These are phyloP conservation scores for Coccomyxa subellipsoidea DNA, from an alignment of 163 green algal genomes.

Conservation along the genomic window DNA sequence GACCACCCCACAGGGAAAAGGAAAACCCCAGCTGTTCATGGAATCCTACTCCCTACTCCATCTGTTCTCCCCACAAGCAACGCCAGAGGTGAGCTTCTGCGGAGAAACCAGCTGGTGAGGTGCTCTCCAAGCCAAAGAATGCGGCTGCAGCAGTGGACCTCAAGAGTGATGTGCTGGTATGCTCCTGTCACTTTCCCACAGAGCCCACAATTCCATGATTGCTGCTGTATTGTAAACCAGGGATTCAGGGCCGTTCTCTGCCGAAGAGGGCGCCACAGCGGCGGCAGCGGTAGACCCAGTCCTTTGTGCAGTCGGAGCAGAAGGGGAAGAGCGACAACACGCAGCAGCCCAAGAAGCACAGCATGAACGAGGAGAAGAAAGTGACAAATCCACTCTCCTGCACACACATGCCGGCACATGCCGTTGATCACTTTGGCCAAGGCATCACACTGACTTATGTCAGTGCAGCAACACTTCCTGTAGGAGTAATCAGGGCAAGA, in stretches of 20 bases:
- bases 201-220: not conserved
- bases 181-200: not conserved
- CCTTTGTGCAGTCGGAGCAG: conserved; percentile 3
- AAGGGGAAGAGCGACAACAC: conserved; percentile 2
- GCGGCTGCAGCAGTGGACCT: no score
- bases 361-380: conserved; percentile 1
- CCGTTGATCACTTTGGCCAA: not conserved
- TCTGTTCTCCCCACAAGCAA: no score
- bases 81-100: no score
- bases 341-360: conserved; percentile 13
- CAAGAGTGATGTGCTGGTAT: not conserved
- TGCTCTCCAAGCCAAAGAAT: no score
- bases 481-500: no score
- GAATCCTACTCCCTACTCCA: no score
- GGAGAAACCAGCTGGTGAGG: no score
- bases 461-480: not conserved
- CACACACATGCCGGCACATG: conserved; percentile 14
- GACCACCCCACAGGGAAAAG: no score
- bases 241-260: not conserved
- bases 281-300: conserved; percentile 10
- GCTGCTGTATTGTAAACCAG: not conserved
- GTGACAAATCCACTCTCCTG: conserved; percentile 7
- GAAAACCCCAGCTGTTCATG: no score
- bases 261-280: not conserved
- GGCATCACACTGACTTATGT: not conserved